Evolutionary conservation across 495 filamentous ascomycete species (phyloP), one percentile per base, ranked within the genome.

Genomic region (Penicillium crystallinum): DNA sequence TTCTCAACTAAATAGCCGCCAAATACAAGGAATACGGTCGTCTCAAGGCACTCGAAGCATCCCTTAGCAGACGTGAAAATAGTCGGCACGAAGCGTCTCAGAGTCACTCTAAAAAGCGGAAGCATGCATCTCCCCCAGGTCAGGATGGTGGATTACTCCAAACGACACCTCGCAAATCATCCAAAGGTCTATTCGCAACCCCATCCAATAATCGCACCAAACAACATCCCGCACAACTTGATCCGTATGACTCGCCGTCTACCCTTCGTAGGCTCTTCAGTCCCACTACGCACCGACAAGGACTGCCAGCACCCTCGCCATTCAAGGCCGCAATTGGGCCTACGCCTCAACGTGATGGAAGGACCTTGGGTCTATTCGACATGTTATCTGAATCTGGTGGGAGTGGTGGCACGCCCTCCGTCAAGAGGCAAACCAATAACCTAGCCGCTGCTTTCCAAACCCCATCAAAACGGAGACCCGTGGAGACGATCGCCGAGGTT

Each of bases 11-110:
- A 55, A 29, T 54, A 95, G 90, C 89, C 34, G 74, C 79, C 2
- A 96, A 97, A 72, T 97, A 98, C 70, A 96, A 91, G 60, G 83
- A 89, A 55, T 98, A 97, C 74, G 82, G 81, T 54, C 85, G 82
- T 49, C 58, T 90, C 18, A 83, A 89, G 48, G 80, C 84, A 43
- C 72, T 83, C 43, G 72, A 77, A 49, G 59, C 67, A 27, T 60
- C 62, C 4, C 46, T 66, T 12, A 52, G 23, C 18, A 56, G 59
- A 43, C 63, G 44, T 64, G 69, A 62, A 52, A 67, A 58, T 49
- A 63, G 63, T 15, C 61, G 43, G 51, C 57, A 51, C n/a, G 61
- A 60, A 15, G 54, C 27, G 11, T 17, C 40, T 40, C 53, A 68
- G 37, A 46, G 59, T 38, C 58, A 59, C 49, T 62, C 66, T 48